Evolutionary conservation across 1,284 basidiomycete genomes (phyloP).

Genomic region (Austroboletus niveus): DNA sequence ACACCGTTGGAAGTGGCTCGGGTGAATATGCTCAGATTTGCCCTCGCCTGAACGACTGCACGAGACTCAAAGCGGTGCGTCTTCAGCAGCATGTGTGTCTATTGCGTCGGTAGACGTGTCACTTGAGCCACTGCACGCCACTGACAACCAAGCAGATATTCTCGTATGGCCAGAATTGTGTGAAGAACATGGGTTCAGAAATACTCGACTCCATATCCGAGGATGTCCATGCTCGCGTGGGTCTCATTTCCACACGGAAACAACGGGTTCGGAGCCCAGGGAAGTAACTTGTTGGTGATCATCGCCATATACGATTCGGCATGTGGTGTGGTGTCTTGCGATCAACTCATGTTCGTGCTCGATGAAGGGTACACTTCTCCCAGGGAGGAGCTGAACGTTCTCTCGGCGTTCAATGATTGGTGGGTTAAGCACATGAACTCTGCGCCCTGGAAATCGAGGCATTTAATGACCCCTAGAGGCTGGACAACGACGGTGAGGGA

Average conservation of each 20-base stretch:
- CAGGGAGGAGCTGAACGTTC: constrained; percentile 39
- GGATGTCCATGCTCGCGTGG: constrained; percentile 41
- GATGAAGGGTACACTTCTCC: constrained; percentile 38
- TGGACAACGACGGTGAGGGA: constrained; percentile 33
- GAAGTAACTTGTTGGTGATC: constrained; percentile 42
- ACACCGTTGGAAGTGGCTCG: no score
- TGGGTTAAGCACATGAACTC: constrained; percentile 33
- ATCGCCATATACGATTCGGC: constrained; percentile 47
- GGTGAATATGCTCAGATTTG: constrained; percentile 30
- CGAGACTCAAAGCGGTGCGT: constrained; percentile 37
- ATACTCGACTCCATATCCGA: constrained; percentile 40
- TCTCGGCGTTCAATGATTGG: constrained; percentile 40
- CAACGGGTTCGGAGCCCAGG: constrained; percentile 38
- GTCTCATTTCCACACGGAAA: constrained; percentile 28
- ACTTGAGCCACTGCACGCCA: constrained; percentile 5
- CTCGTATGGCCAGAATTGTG: constrained; percentile 42
- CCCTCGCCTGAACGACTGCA: constrained; percentile 23
- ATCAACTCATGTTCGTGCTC: constrained; percentile 12
- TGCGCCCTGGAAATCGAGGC: constrained; percentile 12
- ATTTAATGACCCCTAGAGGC: constrained; percentile 20
- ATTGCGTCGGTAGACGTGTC: constrained; percentile 41
- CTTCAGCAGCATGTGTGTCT: constrained; percentile 39
- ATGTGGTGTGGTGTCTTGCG: constrained; percentile 3
- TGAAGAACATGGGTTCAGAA: constrained; percentile 41
- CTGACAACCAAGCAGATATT: constrained; percentile 39